A percentile compares a stretch with the other conserved stretches of the same genome.
Conservation (phyloP, 2,329 filamentous ascomycete genomes). For the Periconia macrospinosa region DNA sequence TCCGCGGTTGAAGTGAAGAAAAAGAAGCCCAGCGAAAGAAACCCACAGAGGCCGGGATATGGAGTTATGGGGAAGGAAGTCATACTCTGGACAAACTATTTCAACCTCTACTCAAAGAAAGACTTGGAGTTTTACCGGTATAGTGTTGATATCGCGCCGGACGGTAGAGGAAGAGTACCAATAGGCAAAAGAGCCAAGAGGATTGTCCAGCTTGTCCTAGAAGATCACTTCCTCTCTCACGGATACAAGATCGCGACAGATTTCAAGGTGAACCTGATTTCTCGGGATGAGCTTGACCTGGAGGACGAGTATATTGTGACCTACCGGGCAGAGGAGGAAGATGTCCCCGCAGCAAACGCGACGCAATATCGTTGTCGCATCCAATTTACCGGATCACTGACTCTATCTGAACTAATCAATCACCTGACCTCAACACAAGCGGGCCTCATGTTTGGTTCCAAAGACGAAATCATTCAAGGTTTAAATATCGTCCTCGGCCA, state of each 20-base stretch:
- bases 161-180: too few relatives aligned
- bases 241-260: conserved; percentile 21
- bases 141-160: too few relatives aligned
- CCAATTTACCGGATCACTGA: conserved; percentile 21
- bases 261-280: conserved; percentile 23
- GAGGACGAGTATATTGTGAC: conserved; percentile 14
- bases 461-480: conserved; percentile 55
- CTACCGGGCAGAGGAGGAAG: conserved; percentile 24
- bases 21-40: too few relatives aligned
- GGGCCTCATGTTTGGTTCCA: conserved; percentile 41
- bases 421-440: conserved; percentile 49
- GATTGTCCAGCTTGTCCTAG: too few relatives aligned
- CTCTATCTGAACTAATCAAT: conserved; percentile 38
- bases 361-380: conserved; percentile 17
- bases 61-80: too few relatives aligned
- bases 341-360: conserved; percentile 12
- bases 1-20: too few relatives aligned
- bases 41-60: too few relatives aligned
- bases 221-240: not conserved
- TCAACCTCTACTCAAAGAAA: too few relatives aligned
- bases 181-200: too few relatives aligned
- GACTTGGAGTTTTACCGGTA: too few relatives aligned
- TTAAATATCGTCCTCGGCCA: conserved; percentile 62
- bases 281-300: conserved; percentile 18
- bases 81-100: too few relatives aligned